Percentiles rank a stretch among this genome's conserved stretches.
phyloP scores from a whole-genome alignment of 2,329 filamentous ascomycete genomes.

The Claviceps cyperi region DNA sequence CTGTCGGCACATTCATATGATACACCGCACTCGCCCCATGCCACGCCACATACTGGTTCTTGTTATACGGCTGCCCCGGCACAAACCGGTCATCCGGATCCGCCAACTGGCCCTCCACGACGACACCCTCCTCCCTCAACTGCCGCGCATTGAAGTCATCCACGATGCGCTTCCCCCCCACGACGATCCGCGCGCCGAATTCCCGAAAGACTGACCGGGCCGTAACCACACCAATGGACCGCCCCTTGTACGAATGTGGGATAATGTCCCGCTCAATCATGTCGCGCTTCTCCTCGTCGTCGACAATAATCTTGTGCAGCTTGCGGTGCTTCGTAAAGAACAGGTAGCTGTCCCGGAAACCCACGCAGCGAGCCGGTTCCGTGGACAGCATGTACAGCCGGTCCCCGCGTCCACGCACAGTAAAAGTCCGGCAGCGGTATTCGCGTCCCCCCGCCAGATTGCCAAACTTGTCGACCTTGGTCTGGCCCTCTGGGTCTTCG shows the following conservation, averaged over 20 bases:
- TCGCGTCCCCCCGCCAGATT: slow-evolving; percentile 71
- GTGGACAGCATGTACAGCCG: slow-evolving; percentile 97
- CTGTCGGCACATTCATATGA: slow-evolving; percentile 63
- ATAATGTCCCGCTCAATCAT: slow-evolving; percentile 93
- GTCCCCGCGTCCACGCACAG: slow-evolving; percentile 67
- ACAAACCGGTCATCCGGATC: slow-evolving; percentile 76
- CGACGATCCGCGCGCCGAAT: slow-evolving; percentile 86
- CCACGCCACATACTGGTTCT: slow-evolving; percentile 98
- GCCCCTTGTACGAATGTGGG: slow-evolving; percentile 95
- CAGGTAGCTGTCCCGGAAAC: slow-evolving; percentile 93
- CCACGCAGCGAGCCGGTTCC: slow-evolving; percentile 88
- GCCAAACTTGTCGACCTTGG: slow-evolving; percentile 84
- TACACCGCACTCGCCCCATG: slow-evolving; percentile 94
- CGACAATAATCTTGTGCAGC: slow-evolving; percentile 95
- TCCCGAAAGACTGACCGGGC: slow-evolving; percentile 94
- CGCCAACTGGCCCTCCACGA: slow-evolving; percentile 70
- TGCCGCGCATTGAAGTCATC: slow-evolving; percentile 82
- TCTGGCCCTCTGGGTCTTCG: slow-evolving; percentile 75
- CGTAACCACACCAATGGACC: slow-evolving; percentile 91
- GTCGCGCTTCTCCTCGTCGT: slow-evolving; percentile 92
- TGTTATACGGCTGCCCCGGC: slow-evolving; percentile 80
- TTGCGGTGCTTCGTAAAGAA: slow-evolving; percentile 98
- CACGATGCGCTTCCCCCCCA: slow-evolving; percentile 70
- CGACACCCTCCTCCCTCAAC: slow-evolving; percentile 59
- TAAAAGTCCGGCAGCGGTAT: slow-evolving; percentile 93